Base-by-base conservation (phyloP, 805 yeast genomes). In the Saturnispora sekii region DNA sequence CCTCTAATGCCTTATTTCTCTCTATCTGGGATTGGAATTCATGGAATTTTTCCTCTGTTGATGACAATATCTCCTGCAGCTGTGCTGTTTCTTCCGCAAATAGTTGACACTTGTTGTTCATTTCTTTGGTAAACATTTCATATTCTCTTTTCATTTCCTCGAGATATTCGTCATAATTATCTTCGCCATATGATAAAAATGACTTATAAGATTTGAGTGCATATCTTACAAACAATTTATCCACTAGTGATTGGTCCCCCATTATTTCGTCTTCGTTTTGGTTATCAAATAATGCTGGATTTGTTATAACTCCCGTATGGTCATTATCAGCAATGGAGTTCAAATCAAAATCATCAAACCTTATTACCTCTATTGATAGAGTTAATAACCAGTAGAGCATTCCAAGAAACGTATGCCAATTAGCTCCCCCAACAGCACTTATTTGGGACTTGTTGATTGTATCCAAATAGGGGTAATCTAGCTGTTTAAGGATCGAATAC, bases 341-440 rank as follows among this genome's bases (percentile, higher is more conserved):
- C 10, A 62, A 58, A 35, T 67, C 65, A 5, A 60, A 51, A 43
- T 49, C 54, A 43, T 66, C 75, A 40, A 62, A 59, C 35, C 57
- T 55, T 40, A 73, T 46, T 67, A 60, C 42, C 66, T 69, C 50
- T 49, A 57, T 53, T 69, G 79, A 48, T 77, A 68, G 48, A 51
- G 77, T 76, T 4, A 82, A 77, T 38, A 88, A 59, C 96, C 96
- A 88, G 59, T 82, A 79, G 17, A 88, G 64, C 74, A 89, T 76
- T 1, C 93, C 95, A 35, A 88, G 61, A 51, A 86, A 84, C 7
- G 74, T 73, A 10, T 85, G 87, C 96, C 96, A 88, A 52, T 79
- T 79, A 40, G 82, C 79, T 2, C 95, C 95, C 5, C 96, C 96
- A 10, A 86, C 96, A 0, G 96, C 96, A 33, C 88, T 77, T 33